Conservation (phyloP, 192 early-diverging fungal species). For the Coemansia sp. region DNA sequence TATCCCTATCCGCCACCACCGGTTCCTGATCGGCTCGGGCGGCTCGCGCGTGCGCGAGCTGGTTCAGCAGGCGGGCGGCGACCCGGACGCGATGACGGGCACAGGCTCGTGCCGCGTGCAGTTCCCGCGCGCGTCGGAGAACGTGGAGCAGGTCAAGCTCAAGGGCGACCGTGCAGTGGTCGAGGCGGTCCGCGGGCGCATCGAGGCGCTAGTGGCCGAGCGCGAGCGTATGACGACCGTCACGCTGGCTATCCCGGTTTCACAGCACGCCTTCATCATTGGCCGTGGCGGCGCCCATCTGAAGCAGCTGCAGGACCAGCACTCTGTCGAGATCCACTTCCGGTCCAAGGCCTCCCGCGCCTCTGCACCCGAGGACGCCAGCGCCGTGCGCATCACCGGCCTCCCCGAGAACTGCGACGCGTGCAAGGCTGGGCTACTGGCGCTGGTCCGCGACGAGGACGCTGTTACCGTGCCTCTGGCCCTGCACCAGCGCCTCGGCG, state of each 20-base stretch:
- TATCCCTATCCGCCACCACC: constrained; percentile 55
- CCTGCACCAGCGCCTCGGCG: constrained; percentile 53
- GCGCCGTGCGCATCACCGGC: constrained; percentile 52
- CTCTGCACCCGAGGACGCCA: constrained; percentile 9
- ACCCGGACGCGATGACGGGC: constrained; percentile 50
- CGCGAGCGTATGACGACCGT: constrained; percentile 57
- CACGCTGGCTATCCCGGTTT: constrained; percentile 60
- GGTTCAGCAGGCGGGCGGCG: constrained; percentile 53
- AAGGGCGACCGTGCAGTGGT: constrained; percentile 59
- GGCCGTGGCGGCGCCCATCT: constrained; percentile 70
- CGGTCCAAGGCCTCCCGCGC: constrained; percentile 6
- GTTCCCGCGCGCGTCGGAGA: constrained; percentile 52
- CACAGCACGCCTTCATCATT: constrained; percentile 74
- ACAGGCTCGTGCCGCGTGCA: constrained; percentile 53
- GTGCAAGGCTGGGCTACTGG: constrained; percentile 39
- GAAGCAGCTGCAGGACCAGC: constrained; percentile 60
- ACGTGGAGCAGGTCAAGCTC: constrained; percentile 55
- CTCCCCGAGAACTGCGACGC: constrained; percentile 53
- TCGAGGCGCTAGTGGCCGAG: constrained; percentile 51
- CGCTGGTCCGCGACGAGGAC: constrained; percentile 52
- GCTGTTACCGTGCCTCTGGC: constrained; percentile 49
- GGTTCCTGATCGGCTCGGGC: constrained; percentile 60
- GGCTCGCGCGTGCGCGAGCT: constrained; percentile 60
- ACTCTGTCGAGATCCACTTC: constrained; percentile 63
- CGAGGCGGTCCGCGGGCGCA: constrained; percentile 23